These are phyloP conservation scores for Canavalia ensiformis DNA, from an alignment of 306 rosid species.

Conservation along the genomic window DNA sequence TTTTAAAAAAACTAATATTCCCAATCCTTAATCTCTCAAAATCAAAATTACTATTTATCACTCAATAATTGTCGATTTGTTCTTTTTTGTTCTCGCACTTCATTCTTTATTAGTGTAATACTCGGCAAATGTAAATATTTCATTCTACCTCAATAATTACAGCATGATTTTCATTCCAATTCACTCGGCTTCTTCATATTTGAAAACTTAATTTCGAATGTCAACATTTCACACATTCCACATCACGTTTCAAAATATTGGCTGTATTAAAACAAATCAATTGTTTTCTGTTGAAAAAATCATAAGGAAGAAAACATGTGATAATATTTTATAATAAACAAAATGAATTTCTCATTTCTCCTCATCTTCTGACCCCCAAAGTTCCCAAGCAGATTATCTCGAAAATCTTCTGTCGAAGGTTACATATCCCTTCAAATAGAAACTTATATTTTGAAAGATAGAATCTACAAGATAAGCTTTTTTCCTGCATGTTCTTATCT, in stretches of 20 bases:
- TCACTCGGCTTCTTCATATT: not conserved
- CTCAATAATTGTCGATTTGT: too few relatives aligned
- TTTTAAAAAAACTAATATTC: too few relatives aligned
- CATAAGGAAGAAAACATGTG: not conserved
- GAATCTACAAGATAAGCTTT: not conserved
- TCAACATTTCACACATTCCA: too few relatives aligned
- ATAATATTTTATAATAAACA: not conserved
- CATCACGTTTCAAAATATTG: not conserved
- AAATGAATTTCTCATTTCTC: not conserved
- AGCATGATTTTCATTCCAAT: not conserved
- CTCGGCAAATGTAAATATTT: too few relatives aligned
- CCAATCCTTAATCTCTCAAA: too few relatives aligned
- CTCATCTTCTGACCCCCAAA: not conserved
- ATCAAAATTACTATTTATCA: too few relatives aligned
- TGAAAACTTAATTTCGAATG: not conserved
- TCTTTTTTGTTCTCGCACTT: not conserved
- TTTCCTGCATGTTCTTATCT: slow-evolving; percentile 33
- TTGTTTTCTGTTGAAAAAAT: not conserved
- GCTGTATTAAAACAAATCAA: not conserved
- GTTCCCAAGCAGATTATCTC: not conserved
- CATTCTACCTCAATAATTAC: not conserved
- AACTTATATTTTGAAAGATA: slow-evolving; percentile 7
- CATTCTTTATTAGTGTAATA: not conserved
- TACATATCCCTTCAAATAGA: slow-evolving; percentile 3
- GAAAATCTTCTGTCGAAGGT: slow-evolving; percentile 1